Percentiles rank a stretch among this genome's conserved stretches.
phyloP scores from a whole-genome alignment of 73 alveolate species.

The Tetrahymena borealis region DNA sequence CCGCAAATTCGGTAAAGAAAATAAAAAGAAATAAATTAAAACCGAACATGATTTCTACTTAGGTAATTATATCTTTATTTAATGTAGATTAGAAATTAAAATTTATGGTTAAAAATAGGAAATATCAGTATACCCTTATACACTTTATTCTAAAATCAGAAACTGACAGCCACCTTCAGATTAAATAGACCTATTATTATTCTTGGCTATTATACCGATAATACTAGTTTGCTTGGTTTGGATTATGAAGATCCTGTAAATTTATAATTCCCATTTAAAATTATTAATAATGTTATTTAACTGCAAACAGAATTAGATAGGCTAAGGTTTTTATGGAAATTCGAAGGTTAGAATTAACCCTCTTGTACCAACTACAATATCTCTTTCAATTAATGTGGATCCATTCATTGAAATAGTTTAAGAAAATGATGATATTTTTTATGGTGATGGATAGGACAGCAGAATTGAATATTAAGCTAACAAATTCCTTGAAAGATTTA shows the following conservation, averaged over 20 bases:
- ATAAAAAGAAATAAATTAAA: conserved; percentile 26
- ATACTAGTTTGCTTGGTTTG: conserved; percentile 34
- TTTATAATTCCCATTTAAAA: conserved; percentile 17
- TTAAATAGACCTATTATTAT: conserved; percentile 90
- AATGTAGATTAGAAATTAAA: no score
- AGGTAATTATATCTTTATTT: conserved; percentile 3
- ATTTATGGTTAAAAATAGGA: conserved; percentile 15
- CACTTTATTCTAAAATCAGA: conserved; percentile 39
- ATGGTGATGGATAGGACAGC: background rate
- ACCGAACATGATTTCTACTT: conserved; percentile 7
- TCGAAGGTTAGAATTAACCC: conserved; percentile 46
- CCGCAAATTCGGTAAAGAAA: conserved; percentile 17
- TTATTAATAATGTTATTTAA: conserved; percentile 14
- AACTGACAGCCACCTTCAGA: conserved; percentile 86
- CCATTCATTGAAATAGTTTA: conserved; percentile 85
- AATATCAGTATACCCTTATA: conserved; percentile 24
- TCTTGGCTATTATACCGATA: conserved; percentile 45
- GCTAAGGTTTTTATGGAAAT: conserved; percentile 38
- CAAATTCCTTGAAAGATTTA: background rate
- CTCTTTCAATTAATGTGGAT: conserved; percentile 70
- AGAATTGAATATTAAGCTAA: background rate
- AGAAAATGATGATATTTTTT: conserved; percentile 65
- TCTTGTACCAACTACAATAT: conserved; percentile 61
- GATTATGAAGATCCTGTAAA: conserved; percentile 1
- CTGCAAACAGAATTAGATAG: conserved; percentile 42